phyloP scores from a whole-genome alignment of 345 rosid species.

The Pistacia integerrima region DNA sequence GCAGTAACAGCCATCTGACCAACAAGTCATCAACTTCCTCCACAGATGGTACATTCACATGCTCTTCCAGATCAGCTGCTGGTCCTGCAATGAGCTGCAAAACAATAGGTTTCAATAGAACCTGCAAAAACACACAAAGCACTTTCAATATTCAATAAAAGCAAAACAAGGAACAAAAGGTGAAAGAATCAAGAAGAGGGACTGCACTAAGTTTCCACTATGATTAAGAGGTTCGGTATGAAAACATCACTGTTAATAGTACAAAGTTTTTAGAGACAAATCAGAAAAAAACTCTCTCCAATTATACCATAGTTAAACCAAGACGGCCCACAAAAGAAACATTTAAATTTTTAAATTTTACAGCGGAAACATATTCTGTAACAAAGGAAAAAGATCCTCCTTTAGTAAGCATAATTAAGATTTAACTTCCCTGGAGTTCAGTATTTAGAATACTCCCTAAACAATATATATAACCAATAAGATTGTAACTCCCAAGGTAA shows the following conservation, averaged over 20 bases:
- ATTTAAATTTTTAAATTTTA: neutral
- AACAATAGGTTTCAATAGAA: conserved; percentile 74
- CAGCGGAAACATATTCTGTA: neutral
- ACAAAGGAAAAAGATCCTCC: neutral
- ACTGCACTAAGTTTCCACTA: neutral
- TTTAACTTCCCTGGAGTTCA: neutral
- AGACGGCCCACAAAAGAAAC: neutral
- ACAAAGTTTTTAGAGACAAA: neutral
- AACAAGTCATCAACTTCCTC: conserved; percentile 74
- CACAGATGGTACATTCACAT: conserved; percentile 58
- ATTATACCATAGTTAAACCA: neutral
- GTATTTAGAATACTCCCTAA: neutral
- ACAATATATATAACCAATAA: neutral
- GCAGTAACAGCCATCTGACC: conserved; percentile 95
- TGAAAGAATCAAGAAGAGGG: neutral
- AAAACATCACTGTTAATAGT: neutral
- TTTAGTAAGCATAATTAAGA: neutral
- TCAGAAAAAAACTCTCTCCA: neutral
- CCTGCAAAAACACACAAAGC: conserved; percentile 46
- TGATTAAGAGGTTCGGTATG: neutral
- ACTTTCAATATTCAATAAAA: neutral
- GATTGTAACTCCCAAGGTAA: too few relatives aligned
- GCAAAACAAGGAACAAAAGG: conserved; percentile 9
- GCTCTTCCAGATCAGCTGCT: conserved; percentile 53
- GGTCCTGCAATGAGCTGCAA: conserved; percentile 75